Base-by-base conservation (phyloP, 2,329 filamentous ascomycete genomes). In the Colletotrichum sp. region DNA sequence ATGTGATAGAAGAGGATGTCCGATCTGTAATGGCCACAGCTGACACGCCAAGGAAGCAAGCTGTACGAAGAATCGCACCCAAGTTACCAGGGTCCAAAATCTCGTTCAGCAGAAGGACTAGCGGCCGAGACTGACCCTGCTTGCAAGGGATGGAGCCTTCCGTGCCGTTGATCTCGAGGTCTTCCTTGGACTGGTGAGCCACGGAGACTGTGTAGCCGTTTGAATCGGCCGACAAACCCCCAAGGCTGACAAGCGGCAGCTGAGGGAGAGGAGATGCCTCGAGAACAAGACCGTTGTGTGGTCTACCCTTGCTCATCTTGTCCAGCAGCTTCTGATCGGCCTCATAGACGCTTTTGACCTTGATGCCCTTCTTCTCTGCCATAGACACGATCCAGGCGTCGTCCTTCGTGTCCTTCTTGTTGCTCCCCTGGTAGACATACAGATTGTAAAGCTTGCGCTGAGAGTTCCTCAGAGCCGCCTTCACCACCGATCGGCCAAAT, bases 11-110 rank as follows among this genome's bases (percentile, higher is more conserved):
- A 0, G 96, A 94, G 18, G 94, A 95, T 80, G 92, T 93, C 75
- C 92, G 91, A 34, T 90, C 92, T 4, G 95, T 95, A 71, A 98
- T 92, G 4, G 92, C 92, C 24, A 99, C 91, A 6, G 95, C 96
- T 71, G 96, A 95, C 8, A 95, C 93, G 26, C 96, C 96, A n/a
- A 99, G 91, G 84, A 97, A 99, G 81, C 95, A 94, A 4, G 96
- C 95, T 8, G 95, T 95, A 44, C 97, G 94, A 59, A 99, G 89
- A 75, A 99, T 96, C 26, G 93, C 95, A 57, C 97, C 97, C 1
- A 99, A 87, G 82, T 99, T 99, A 30, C 95, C 96, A 1, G 96
- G 94, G 81, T 99, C 96, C 12, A 95, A 86, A 48, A 98, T 93
- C 70, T 93, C 91, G 79, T 97, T 93, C 3, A 97, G 87, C 36